Evolutionary conservation across 306 rosid genomes (phyloP).

Genomic region (Sophora flavescens): DNA sequence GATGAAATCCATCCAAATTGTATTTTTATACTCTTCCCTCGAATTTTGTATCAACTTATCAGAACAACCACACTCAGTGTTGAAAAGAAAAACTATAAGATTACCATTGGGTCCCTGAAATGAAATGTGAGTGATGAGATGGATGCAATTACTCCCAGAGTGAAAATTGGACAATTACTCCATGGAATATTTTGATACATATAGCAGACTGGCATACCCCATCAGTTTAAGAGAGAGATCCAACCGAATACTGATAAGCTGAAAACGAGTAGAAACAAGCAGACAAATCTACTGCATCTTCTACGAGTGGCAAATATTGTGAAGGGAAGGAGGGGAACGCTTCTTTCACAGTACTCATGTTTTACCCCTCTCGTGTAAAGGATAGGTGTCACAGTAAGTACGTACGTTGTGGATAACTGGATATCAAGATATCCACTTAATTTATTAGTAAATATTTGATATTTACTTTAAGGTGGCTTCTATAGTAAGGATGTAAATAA

Average conservation of each 20-base stretch:
- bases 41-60: background rate
- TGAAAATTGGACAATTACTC: conserved; percentile 34
- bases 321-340: too few species aligned
- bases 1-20: too few species aligned
- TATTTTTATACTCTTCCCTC: too few species aligned
- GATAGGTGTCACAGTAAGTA: too few species aligned
- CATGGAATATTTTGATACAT: background rate
- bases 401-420: too few species aligned
- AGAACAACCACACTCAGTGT: too few species aligned
- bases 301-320: conserved; percentile 31
- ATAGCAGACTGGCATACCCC: conserved; percentile 9
- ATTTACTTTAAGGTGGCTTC: too few species aligned
- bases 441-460: too few species aligned
- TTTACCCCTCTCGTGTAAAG: too few species aligned
- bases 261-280: background rate
- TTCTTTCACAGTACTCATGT: too few species aligned
- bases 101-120: conserved; percentile 39
- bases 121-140: conserved; percentile 42
- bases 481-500: too few species aligned
- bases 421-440: too few species aligned
- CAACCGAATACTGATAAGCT: background rate
- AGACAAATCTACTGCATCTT: conserved; percentile 24
- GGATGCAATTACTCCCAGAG: conserved; percentile 52
- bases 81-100: background rate
- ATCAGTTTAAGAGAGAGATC: conserved; percentile 36